phyloP scores from a whole-genome alignment of 345 rosid species.

The Aurinia saxatilis region DNA sequence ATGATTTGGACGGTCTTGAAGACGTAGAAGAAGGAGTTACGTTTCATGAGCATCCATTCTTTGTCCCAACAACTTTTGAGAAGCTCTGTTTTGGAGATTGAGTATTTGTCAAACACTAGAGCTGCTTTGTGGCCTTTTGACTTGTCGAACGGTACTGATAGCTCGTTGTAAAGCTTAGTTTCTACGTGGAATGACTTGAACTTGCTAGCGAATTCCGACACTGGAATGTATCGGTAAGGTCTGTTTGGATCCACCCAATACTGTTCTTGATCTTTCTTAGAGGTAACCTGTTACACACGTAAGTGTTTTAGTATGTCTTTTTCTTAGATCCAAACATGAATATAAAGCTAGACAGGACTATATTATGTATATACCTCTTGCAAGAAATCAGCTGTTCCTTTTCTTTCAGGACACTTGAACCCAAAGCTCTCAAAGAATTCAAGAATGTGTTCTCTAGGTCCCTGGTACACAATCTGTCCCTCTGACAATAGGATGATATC shows the following conservation, averaged over 20 bases:
- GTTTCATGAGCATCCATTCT: conserved; percentile 62
- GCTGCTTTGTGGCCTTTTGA: conserved; percentile 58
- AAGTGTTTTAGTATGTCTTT: too few relatives aligned
- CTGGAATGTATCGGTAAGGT: conserved; percentile 51
- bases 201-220: conserved; percentile 42
- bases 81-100: conserved; percentile 47
- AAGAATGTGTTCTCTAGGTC: conserved; percentile 56
- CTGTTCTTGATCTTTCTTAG: conserved; percentile 76
- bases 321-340: too few relatives aligned
- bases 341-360: background rate
- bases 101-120: conserved; percentile 43
- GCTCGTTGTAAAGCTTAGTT: conserved; percentile 33
- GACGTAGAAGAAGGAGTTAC: conserved; percentile 54
- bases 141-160: conserved; percentile 51
- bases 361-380: conserved; percentile 51
- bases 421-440: conserved; percentile 61
- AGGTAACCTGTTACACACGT: conserved; percentile 51
- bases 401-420: conserved; percentile 64
- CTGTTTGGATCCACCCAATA: conserved; percentile 52
- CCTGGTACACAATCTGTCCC: conserved; percentile 68
- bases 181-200: conserved; percentile 70
- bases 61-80: conserved; percentile 64
- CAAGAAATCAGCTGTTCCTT: conserved; percentile 78
- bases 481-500: conserved; percentile 60
- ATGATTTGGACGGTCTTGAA: conserved; percentile 58